Evolutionary conservation across 2,329 filamentous ascomycete species (phyloP).

Genomic region (Reticulascus tulasneorum): DNA sequence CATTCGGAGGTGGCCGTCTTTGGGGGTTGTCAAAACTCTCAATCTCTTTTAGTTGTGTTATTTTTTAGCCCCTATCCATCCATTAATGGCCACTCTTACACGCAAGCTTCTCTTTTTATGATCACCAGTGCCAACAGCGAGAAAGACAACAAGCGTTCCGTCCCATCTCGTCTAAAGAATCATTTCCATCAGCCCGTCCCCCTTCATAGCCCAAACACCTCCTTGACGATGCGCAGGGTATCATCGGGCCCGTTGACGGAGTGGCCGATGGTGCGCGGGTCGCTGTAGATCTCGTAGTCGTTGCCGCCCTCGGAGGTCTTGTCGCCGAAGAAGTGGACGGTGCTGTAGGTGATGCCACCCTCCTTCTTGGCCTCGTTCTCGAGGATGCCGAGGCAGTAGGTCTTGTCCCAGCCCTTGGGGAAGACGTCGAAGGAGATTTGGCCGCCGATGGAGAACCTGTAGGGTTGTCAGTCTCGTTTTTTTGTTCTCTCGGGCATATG

Average conservation of each 20-base stretch:
- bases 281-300: slow-evolving; percentile 89
- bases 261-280: slow-evolving; percentile 80
- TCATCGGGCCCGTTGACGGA: slow-evolving; percentile 77
- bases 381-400: slow-evolving; percentile 86
- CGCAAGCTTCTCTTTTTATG: too few relatives aligned
- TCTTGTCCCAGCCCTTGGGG: slow-evolving; percentile 97
- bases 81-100: too few relatives aligned
- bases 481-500: too few relatives aligned
- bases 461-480: too few relatives aligned
- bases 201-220: slow-evolving; percentile 66
- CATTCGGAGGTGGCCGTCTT: too few relatives aligned
- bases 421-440: slow-evolving; percentile 99
- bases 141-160: too few relatives aligned
- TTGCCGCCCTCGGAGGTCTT: slow-evolving; percentile 90
- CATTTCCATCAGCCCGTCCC: too few relatives aligned
- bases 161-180: too few relatives aligned
- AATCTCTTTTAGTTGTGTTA: too few relatives aligned
- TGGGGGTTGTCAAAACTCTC: too few relatives aligned
- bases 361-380: slow-evolving; percentile 71
- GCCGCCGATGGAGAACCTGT: slow-evolving; percentile 93
- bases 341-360: slow-evolving; percentile 73
- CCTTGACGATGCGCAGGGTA: slow-evolving; percentile 73
- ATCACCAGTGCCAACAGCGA: too few relatives aligned
- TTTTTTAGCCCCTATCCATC: too few relatives aligned
- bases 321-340: slow-evolving; percentile 97